Evolutionary conservation across 2,329 filamentous ascomycete species (phyloP), one percentile per base, ranked within the genome.

Genomic region (Neonectria ditissima): DNA sequence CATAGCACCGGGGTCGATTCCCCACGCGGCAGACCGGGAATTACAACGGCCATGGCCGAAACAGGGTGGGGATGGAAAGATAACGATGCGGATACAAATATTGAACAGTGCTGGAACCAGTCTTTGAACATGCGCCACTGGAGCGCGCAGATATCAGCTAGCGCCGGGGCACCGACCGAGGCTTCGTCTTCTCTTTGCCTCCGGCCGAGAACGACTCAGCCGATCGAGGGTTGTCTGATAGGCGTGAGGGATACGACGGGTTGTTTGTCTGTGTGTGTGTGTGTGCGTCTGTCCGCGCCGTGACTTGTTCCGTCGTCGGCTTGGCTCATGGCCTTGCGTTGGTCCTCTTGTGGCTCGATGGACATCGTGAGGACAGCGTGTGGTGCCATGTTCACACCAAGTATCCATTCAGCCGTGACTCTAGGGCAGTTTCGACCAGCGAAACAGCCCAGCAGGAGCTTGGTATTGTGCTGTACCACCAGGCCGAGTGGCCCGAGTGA

Each of bases 31-130:
- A 55, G 55, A 8, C 52, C 50, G 63, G 62, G 39, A 65, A 65
- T 66, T 41, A 55, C 55, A 43, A 64, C 53, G 63, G 61, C 61
- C 70, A 66, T 55, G 58, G 43, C 69, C 69, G 71, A 69, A 37
- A 66, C 55, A 63, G 55, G 59, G 70, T 69, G 70, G 68, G 63
- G 68, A 53, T 50, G 45, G 34, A 65, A 44, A 59, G 70, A 73
- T 71, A 72, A 65, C 51, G 60, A 50, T 32, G n/a, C 47, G 26
- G 34, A 37, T 37, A 48, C 26, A n/a, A n/a, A n/a, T n/a, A n/a
- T n/a, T n/a, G n/a, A n/a, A n/a, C n/a, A 30, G 9, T 11, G 24
- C 26, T 28, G 45, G 34, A 37, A 37, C 34, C 34, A 8, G 34
- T n/a, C 58, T 54, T 44, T 13, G 22, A 13, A 44, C 26, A 53